Percentiles rank a stretch among this genome's conserved stretches.
These are phyloP conservation scores for Suillus lakei DNA, from an alignment of 768 basidiomycete species.

Conservation along the genomic window DNA sequence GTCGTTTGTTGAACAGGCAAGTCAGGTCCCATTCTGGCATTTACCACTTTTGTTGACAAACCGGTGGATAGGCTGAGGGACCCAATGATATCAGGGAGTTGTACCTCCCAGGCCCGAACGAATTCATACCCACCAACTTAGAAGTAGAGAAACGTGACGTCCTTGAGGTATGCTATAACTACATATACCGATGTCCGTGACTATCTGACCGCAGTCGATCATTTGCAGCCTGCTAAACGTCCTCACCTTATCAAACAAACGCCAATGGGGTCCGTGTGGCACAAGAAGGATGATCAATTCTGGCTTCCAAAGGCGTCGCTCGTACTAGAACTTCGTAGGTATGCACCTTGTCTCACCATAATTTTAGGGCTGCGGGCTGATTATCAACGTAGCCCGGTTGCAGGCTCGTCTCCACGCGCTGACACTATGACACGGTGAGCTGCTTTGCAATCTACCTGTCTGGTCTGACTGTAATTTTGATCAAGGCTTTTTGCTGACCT, in stretches of 20 bases:
- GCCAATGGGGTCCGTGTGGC: constrained; percentile 78
- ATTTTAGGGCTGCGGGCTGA: constrained; percentile 5
- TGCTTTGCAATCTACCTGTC: background rate
- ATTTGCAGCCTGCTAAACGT: constrained; percentile 66
- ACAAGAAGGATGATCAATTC: constrained; percentile 97
- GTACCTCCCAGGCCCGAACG: constrained; percentile 81
- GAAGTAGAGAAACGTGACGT: constrained; percentile 80
- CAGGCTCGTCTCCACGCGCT: constrained; percentile 66
- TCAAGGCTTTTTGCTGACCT: constrained; percentile 79
- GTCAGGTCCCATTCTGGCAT: constrained; percentile 8
- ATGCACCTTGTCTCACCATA: constrained; percentile 15
- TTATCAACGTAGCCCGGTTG: constrained; percentile 50
- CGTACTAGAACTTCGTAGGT: constrained; percentile 79
- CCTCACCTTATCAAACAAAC: constrained; percentile 81
- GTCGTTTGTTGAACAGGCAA: constrained; percentile 61
- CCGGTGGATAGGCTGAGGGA: constrained; percentile 55
- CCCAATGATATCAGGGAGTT: constrained; percentile 71
- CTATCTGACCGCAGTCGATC: constrained; percentile 5
- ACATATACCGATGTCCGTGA: background rate
- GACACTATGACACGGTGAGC: constrained; percentile 74
- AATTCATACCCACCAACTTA: constrained; percentile 88
- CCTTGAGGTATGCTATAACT: constrained; percentile 50
- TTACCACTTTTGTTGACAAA: constrained; percentile 5
- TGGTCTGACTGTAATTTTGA: background rate
- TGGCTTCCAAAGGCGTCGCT: constrained; percentile 91